Evolutionary conservation across 2,329 filamentous ascomycete species (phyloP).

Genomic region (Chaetomiaceae sp.): DNA sequence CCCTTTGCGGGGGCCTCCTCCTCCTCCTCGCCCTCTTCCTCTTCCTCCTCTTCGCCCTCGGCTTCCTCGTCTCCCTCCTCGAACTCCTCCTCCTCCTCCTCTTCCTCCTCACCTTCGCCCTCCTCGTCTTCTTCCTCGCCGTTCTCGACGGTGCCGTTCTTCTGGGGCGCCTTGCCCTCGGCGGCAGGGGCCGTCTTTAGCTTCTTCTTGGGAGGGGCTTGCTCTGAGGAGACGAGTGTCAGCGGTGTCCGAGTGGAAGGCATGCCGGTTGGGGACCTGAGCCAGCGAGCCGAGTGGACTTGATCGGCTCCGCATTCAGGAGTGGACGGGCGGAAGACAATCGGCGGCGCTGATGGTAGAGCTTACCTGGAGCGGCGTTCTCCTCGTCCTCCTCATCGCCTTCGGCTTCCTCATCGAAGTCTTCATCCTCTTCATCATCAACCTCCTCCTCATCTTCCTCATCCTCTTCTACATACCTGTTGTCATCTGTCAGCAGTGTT

Average conservation of each 20-base stretch:
- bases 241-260: background rate
- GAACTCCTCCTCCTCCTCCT: conserved; percentile 19
- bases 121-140: conserved; percentile 23
- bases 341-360: background rate
- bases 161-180: conserved; percentile 29
- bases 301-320: background rate
- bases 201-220: conserved; percentile 48
- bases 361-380: conserved; percentile 37
- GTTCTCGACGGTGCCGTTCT: conserved; percentile 30
- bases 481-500: conserved; percentile 4
- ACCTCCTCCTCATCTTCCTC: conserved; percentile 28
- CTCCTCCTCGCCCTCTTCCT: conserved; percentile 31
- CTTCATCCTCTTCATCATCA: conserved; percentile 33
- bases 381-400: conserved; percentile 34
- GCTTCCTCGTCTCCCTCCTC: conserved; percentile 28
- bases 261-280: background rate
- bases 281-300: background rate
- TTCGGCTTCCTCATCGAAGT: conserved; percentile 26
- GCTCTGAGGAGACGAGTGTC: conserved; percentile 27
- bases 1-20: conserved; percentile 24
- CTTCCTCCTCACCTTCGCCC: conserved; percentile 22
- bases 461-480: conserved; percentile 28
- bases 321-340: background rate
- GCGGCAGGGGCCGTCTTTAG: conserved; percentile 40
- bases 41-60: conserved; percentile 27